phyloP scores from a whole-genome alignment of 139 green algal genomes.

The Chlorella ohadii region DNA sequence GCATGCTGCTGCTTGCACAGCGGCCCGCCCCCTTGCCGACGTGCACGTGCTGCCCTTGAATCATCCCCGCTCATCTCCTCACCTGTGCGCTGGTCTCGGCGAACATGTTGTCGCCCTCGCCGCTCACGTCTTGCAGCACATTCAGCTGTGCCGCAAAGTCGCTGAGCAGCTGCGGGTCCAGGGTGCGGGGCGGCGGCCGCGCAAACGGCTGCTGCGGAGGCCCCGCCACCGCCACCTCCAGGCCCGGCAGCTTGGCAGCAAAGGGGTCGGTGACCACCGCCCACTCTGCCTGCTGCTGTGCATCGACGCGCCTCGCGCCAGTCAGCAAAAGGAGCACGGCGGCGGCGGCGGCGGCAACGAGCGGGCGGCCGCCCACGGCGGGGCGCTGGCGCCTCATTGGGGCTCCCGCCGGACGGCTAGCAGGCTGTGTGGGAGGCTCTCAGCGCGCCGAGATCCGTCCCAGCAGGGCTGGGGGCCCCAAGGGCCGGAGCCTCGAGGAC shows the following conservation, averaged over 20 bases:
- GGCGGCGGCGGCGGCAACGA: background rate
- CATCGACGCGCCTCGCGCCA: background rate
- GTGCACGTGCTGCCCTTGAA: no score
- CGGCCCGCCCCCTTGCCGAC: no score
- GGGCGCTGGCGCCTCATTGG: background rate
- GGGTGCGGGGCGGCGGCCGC: constrained; percentile 15
- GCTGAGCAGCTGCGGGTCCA: constrained; percentile 40
- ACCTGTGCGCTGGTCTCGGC: constrained; percentile 4
- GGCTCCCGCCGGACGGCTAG: no score
- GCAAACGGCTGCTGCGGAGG: constrained; percentile 13
- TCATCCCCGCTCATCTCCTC: background rate
- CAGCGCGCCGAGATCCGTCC: no score
- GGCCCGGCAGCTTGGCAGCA: background rate
- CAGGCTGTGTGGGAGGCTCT: no score
- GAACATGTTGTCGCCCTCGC: constrained; percentile 21
- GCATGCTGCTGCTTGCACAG: background rate
- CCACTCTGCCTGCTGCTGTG: constrained; percentile 23
- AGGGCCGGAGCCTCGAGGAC: no score
- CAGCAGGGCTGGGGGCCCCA: no score
- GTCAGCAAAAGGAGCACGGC: background rate
- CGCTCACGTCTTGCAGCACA: constrained; percentile 43
- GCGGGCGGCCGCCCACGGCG: background rate
- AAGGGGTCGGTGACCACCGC: background rate
- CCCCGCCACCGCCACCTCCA: background rate
- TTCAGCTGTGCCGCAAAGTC: constrained; percentile 43